A percentile compares a stretch with the other conserved stretches of the same genome.
These are phyloP conservation scores for Globisporangium uncinulatum DNA, from an alignment of 352 stramenopile genomes.

Conservation along the genomic window DNA sequence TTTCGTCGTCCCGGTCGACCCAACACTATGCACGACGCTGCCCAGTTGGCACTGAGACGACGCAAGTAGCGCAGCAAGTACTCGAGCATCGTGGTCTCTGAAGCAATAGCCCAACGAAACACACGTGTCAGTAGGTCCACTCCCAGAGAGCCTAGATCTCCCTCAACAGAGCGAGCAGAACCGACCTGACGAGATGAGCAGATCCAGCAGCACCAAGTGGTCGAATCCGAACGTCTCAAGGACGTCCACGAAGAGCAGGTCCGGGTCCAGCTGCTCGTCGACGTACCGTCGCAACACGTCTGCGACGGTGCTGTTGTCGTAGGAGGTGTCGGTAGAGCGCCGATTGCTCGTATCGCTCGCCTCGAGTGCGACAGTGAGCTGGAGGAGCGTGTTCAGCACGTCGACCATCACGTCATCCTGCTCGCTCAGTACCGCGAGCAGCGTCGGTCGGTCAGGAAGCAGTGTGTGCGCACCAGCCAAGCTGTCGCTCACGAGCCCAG, in stretches of 20 bases:
- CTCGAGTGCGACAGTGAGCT: constrained; percentile 13
- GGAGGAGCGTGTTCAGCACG: constrained; percentile 38
- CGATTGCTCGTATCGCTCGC: not conserved
- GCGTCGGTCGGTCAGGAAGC: constrained; percentile 14
- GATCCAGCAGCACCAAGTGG: constrained; percentile 62
- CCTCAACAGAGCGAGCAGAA: not conserved
- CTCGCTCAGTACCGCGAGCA: constrained; percentile 51
- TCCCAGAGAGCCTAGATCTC: no score
- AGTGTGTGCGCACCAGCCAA: no score
- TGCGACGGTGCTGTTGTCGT: not conserved
- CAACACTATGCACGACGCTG: constrained; percentile 18
- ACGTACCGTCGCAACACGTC: constrained; percentile 6
- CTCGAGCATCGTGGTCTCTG: constrained; percentile 66
- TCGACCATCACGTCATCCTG: constrained; percentile 71
- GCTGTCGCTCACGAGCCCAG: no score
- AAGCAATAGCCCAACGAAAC: not conserved
- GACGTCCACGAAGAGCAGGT: constrained; percentile 57
- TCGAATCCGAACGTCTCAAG: constrained; percentile 40
- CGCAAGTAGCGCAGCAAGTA: constrained; percentile 58
- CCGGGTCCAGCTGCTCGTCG: constrained; percentile 29
- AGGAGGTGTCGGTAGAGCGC: no score
- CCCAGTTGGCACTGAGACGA: constrained; percentile 24
- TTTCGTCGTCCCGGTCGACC: not conserved
- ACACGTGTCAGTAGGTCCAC: not conserved
- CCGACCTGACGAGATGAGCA: constrained; percentile 66